Evolutionary conservation across 192 early-diverging fungal species (phyloP), one percentile per base, ranked within the genome.

Genomic region (Podila epigama): DNA sequence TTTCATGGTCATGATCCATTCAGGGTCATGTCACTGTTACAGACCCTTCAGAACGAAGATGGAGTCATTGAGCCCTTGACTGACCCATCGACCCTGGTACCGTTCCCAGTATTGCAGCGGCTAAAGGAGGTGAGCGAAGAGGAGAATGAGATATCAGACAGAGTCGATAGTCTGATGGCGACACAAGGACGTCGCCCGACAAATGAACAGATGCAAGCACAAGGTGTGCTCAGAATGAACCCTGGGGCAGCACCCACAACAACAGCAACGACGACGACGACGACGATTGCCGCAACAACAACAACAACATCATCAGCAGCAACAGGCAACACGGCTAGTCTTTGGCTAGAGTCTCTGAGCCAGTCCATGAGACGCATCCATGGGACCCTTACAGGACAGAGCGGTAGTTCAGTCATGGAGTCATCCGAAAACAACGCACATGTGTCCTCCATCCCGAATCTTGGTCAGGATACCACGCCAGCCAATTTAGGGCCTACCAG

Each of bases 1-100:
- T 77, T 77, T 31, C 73, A 77, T 64, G 73, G 73, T 4, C 73
- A 77, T 60, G 66, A 77, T n/a, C 13, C 60, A 20, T 32, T 33
- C 27, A 39, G 51, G 53, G 50, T 63, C 58, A 50, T 58, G 20
- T 33, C 72, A 0, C 64, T 75, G 2, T 59, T 75, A 20, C 51
- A 58, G 20, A 63, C 65, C 27, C 36, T 68, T 18, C 9, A 32
- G 11, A 66, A 62, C 44, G 65, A 68, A 1, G 65, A 75, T 42
- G 70, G 27, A 0, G 1, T 59, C 4, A 32, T 32, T 29, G 39
- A 59, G n/a, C 7, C 7, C 44, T 22, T 10, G n/a, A 22, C 25
- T 48, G 44, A 20, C 7, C 44, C 44, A 15, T 48, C 44, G n/a
- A 48, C n/a, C n/a, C 20, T 22, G n/a, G n/a, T n/a, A 22, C 44